Evolutionary conservation across 1,284 basidiomycete genomes (phyloP).

Genomic region (Testicularia cyperi): DNA sequence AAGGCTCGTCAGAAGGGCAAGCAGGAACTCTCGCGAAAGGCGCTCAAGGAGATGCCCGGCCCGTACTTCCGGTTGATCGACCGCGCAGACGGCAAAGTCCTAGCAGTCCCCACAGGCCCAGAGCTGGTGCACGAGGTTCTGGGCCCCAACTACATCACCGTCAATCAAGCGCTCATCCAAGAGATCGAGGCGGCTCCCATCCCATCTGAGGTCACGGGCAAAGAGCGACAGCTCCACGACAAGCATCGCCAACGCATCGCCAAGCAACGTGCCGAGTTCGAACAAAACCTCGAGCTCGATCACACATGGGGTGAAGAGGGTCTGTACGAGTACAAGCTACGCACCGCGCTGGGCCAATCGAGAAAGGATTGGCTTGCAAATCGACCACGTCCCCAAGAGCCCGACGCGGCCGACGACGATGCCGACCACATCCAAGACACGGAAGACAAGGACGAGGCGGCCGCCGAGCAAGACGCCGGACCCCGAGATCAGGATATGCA

Average conservation of each 20-base stretch:
- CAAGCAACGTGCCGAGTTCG: conserved; percentile 5
- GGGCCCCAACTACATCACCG: conserved; percentile 6
- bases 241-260: conserved; percentile 8
- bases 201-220: conserved; percentile 1
- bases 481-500: too few species aligned
- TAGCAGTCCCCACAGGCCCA: conserved; percentile 18
- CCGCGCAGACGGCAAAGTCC: conserved; percentile 11
- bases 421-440: conserved; percentile 10
- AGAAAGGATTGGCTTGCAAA: conserved; percentile 23
- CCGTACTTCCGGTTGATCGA: conserved; percentile 21
- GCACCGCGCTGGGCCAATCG: conserved; percentile 10
- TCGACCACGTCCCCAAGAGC: neutral
- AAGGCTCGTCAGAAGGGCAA: conserved; percentile 5
- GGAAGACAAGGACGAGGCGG: neutral
- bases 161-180: conserved; percentile 16
- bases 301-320: conserved; percentile 28
- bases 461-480: conserved; percentile 1
- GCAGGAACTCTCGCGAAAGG: conserved; percentile 20
- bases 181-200: conserved; percentile 9
- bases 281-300: conserved; percentile 18
- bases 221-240: conserved; percentile 2
- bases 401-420: neutral
- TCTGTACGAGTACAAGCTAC: conserved; percentile 32
- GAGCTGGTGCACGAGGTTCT: conserved; percentile 9
- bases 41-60: conserved; percentile 30